Evolutionary conservation across 1,139 yeast genomes (phyloP).

Genomic region (Nadsonia commutata): DNA sequence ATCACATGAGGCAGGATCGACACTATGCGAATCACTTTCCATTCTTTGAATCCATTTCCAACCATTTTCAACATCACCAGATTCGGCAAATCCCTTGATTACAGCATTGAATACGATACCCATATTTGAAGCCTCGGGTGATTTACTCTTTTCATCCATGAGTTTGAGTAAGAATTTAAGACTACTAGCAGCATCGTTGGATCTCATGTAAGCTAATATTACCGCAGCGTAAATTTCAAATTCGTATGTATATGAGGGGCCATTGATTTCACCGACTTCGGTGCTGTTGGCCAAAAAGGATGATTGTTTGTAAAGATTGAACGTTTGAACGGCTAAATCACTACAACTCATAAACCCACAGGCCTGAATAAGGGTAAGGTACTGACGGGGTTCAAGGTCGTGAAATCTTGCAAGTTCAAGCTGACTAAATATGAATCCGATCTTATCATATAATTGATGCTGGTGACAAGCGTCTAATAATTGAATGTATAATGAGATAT

Average conservation of each 20-base stretch:
- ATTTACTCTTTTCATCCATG: conserved; percentile 6
- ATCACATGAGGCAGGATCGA: conserved; percentile 10
- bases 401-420: conserved; percentile 4
- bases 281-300: neutral
- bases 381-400: conserved; percentile 4
- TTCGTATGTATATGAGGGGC: conserved; percentile 1
- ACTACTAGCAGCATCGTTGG: conserved; percentile 16
- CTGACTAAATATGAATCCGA: conserved; percentile 8
- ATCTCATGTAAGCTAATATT: conserved; percentile 19
- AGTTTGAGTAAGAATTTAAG: conserved; percentile 17
- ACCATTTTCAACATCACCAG: conserved; percentile 18
- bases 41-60: conserved; percentile 22
- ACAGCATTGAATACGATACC: conserved; percentile 11
- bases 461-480: conserved; percentile 12
- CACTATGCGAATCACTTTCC: conserved; percentile 12
- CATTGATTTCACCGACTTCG: conserved; percentile 3
- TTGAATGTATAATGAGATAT: conserved; percentile 9
- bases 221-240: conserved; percentile 17
- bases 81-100: conserved; percentile 18
- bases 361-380: conserved; percentile 9
- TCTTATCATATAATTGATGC: conserved; percentile 7
- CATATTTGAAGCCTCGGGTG: conserved; percentile 3
- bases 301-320: conserved; percentile 4
- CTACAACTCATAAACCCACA: conserved; percentile 11
- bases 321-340: conserved; percentile 9